Percentiles rank a stretch among this genome's conserved stretches.
These are phyloP conservation scores for Pueraria montana DNA, from an alignment of 306 rosid species.

Conservation along the genomic window DNA sequence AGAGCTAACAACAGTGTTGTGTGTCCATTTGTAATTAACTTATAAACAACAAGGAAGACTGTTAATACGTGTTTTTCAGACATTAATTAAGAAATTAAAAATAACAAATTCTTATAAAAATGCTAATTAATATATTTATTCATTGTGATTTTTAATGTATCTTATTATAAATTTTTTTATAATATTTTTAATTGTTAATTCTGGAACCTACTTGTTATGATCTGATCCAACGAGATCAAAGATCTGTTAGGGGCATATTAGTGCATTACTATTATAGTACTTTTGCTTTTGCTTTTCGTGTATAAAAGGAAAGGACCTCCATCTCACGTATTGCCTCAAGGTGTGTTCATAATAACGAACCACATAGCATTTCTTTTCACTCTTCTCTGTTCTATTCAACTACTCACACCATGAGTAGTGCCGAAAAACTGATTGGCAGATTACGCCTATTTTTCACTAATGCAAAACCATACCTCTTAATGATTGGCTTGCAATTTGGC, in stretches of 20 bases:
- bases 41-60: neutral
- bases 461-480: constrained; percentile 65
- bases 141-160: neutral
- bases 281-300: constrained; percentile 19
- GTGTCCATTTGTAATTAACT: constrained; percentile 1
- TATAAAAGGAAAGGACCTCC: constrained; percentile 43
- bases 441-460: constrained; percentile 10
- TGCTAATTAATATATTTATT: neutral
- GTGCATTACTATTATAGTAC: neutral
- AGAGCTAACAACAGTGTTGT: neutral
- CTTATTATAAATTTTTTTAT: neutral
- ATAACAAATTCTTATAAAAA: neutral
- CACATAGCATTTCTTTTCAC: constrained; percentile 1
- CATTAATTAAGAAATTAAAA: neutral
- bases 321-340: neutral
- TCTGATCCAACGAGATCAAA: neutral
- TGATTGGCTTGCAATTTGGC: constrained; percentile 73
- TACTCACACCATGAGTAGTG: constrained; percentile 24
- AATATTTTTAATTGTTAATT: neutral
- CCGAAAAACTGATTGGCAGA: neutral
- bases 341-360: neutral
- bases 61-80: neutral
- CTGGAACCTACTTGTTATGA: neutral
- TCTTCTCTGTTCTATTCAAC: neutral
- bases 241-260: neutral